Percentiles rank a stretch among this genome's conserved stretches.
phyloP scores from a whole-genome alignment of 176 grass and related monocot species.

The Stipa capillata region DNA sequence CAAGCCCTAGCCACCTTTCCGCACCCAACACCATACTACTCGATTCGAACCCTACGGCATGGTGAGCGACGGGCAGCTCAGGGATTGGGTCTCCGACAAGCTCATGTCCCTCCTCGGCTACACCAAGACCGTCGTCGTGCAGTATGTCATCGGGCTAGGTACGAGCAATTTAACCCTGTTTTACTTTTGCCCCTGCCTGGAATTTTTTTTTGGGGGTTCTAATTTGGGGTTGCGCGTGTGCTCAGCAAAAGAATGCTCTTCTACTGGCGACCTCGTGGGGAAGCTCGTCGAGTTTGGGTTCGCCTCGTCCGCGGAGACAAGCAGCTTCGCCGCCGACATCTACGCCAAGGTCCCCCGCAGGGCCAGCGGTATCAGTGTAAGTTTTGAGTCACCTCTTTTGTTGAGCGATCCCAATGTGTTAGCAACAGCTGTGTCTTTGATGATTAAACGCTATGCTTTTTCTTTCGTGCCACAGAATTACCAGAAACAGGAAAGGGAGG shows the following conservation, averaged over 20 bases:
- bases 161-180: neutral
- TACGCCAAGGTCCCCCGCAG: constrained; percentile 65
- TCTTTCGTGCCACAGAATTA: constrained; percentile 44
- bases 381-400: neutral
- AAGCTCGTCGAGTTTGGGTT: constrained; percentile 69
- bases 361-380: constrained; percentile 48
- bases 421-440: neutral
- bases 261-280: constrained; percentile 38
- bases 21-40: neutral
- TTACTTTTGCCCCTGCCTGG: neutral
- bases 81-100: constrained; percentile 81
- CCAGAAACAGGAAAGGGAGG: constrained; percentile 71
- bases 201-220: neutral
- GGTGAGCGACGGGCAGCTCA: constrained; percentile 54
- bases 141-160: constrained; percentile 85
- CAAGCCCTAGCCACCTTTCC: too few relatives aligned
- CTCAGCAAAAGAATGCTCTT: constrained; percentile 77
- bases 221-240: neutral
- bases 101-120: constrained; percentile 69
- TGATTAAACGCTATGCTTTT: constrained; percentile 4
- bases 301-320: constrained; percentile 37
- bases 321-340: constrained; percentile 53
- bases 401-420: neutral
- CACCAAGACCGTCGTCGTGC: constrained; percentile 54
- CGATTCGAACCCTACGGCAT: constrained; percentile 14